Evolutionary conservation across 139 green algal genomes (phyloP).

Genomic region (Ostreobium quekettii): DNA sequence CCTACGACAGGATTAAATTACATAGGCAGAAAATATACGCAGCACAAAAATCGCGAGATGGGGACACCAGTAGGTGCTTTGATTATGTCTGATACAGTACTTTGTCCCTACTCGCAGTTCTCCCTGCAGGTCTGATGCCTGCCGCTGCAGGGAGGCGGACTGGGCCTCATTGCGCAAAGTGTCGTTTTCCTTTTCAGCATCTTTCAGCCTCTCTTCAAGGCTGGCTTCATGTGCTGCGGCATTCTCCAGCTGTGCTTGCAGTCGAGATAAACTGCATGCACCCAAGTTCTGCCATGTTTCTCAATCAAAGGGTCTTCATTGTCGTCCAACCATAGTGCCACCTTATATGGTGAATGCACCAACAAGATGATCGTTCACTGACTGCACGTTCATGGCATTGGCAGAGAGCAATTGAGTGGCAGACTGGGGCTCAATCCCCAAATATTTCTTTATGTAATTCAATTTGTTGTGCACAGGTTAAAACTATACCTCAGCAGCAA

Average conservation of each 20-base stretch:
- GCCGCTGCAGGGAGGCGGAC: neutral
- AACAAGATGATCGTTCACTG: neutral
- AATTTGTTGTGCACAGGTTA: no score
- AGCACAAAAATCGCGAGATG: no score
- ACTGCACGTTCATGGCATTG: neutral
- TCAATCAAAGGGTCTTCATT: neutral
- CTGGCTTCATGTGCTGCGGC: neutral
- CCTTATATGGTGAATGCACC: no score
- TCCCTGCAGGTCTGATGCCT: neutral
- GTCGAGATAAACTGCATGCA: neutral
- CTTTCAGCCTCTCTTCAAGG: neutral
- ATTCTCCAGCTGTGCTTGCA: neutral
- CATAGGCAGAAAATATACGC: no score
- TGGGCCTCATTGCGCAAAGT: neutral
- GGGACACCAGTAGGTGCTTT: neutral
- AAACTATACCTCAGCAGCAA: no score
- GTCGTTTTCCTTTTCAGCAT: neutral
- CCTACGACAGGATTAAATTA: no score
- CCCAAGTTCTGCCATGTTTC: neutral
- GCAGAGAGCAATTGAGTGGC: constrained; percentile 1
- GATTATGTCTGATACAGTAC: neutral
- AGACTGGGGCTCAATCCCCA: no score
- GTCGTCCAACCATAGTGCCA: no score
- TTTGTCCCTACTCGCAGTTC: neutral
- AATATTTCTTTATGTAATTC: no score